phyloP scores from a whole-genome alignment of 305 asterid species.

The Solanum hybrid region DNA sequence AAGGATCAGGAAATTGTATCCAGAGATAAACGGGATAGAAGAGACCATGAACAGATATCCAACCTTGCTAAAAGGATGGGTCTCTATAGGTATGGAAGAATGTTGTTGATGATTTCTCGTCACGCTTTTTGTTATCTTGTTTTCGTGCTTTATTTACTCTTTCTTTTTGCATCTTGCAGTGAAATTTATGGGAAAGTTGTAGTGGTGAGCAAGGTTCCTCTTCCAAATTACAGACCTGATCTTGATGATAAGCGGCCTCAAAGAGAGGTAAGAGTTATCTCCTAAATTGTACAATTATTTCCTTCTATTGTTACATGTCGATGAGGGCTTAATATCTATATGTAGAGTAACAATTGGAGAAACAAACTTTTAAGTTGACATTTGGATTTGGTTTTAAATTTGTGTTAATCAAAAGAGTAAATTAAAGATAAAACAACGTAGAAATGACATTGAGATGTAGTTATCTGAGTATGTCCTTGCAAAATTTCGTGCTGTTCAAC shows the following conservation, averaged over 20 bases:
- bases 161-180: conserved; percentile 30
- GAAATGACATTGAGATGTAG: neutral
- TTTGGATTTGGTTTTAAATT: neutral
- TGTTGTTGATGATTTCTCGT: neutral
- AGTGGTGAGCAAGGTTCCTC: conserved; percentile 88
- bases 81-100: conserved; percentile 54
- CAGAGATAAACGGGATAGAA: conserved; percentile 83
- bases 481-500: conserved; percentile 4
- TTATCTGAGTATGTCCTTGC: neutral
- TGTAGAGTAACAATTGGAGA: neutral
- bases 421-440: neutral
- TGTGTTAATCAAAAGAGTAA: neutral
- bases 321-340: neutral
- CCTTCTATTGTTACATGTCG: neutral
- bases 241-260: conserved; percentile 96
- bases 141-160: neutral
- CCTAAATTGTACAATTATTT: neutral
- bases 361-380: neutral
- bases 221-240: conserved; percentile 93
- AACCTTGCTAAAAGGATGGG: conserved; percentile 92
- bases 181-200: conserved; percentile 81
- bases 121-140: neutral
- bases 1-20: conserved; percentile 79
- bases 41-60: conserved; percentile 91
- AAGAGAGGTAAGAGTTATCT: conserved; percentile 57